Percentiles rank a stretch among this genome's conserved stretches.
These are phyloP conservation scores for Herpetomonas tarakana DNA, from an alignment of 208 protist genomes.

Conservation along the genomic window DNA sequence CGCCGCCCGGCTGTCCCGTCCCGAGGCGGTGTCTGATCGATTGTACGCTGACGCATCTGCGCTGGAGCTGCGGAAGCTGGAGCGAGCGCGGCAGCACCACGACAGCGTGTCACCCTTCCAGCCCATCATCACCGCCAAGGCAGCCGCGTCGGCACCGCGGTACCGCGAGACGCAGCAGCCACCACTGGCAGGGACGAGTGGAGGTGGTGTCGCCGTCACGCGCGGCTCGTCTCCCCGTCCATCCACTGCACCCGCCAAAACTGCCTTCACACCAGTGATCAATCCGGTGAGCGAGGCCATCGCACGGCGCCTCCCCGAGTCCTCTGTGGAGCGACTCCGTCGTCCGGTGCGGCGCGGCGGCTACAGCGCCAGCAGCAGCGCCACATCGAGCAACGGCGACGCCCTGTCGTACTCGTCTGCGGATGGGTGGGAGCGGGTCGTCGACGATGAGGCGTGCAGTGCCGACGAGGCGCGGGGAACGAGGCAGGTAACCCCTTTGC, in stretches of 20 bases:
- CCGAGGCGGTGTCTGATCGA: constrained; percentile 33
- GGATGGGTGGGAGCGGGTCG: no score
- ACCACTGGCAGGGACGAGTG: constrained; percentile 4
- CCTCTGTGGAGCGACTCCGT: constrained; percentile 47
- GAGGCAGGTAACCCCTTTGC: constrained; percentile 26
- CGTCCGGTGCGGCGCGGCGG: constrained; percentile 1
- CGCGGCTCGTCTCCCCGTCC: background rate
- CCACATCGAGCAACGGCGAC: background rate
- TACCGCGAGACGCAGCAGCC: constrained; percentile 18
- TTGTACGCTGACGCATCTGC: constrained; percentile 53
- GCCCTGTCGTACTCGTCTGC: no score
- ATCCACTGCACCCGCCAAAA: no score
- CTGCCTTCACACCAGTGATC: constrained; percentile 54
- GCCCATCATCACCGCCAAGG: constrained; percentile 47
- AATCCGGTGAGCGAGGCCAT: constrained; percentile 73
- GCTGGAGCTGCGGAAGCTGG: constrained; percentile 32
- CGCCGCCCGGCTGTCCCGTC: constrained; percentile 47
- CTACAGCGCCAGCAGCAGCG: constrained; percentile 3
- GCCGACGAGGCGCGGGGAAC: no score
- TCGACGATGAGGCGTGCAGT: no score
- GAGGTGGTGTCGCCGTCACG: background rate
- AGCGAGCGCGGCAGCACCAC: constrained; percentile 21
- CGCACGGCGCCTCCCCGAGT: constrained; percentile 43
- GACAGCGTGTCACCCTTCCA: constrained; percentile 27
- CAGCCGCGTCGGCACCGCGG: constrained; percentile 21